Conservation (phyloP, 1,284 basidiomycete species). For the Ustilago hordei region DNA sequence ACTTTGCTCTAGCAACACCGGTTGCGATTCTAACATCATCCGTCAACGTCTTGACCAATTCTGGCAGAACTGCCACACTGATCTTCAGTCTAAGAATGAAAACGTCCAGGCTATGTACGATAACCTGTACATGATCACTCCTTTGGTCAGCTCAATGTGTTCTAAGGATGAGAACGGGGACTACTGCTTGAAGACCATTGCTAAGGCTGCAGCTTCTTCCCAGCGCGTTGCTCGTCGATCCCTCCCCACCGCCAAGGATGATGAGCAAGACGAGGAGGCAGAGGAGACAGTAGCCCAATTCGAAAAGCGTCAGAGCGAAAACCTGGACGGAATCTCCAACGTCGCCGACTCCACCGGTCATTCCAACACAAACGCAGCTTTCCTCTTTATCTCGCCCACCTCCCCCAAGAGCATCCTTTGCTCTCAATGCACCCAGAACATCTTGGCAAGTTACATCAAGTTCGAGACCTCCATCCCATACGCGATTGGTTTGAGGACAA, state of each 20-base stretch:
- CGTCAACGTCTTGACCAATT: slow-evolving; percentile 51
- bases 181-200: slow-evolving; percentile 57
- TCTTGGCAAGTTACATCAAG: slow-evolving; percentile 61
- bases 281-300: slow-evolving; percentile 25
- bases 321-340: slow-evolving; percentile 25
- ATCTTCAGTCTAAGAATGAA: slow-evolving; percentile 47
- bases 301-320: slow-evolving; percentile 24
- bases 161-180: slow-evolving; percentile 48
- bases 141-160: slow-evolving; percentile 61
- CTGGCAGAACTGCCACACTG: slow-evolving; percentile 53
- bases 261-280: slow-evolving; percentile 14
- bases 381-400: slow-evolving; percentile 58
- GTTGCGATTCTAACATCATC: slow-evolving; percentile 54
- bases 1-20: slow-evolving; percentile 48
- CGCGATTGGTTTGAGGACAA: slow-evolving; percentile 58
- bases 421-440: slow-evolving; percentile 57
- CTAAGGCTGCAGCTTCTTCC: slow-evolving; percentile 42
- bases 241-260: slow-evolving; percentile 13
- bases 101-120: slow-evolving; percentile 57
- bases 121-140: slow-evolving; percentile 63
- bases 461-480: slow-evolving; percentile 65
- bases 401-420: slow-evolving; percentile 57
- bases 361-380: slow-evolving; percentile 59
- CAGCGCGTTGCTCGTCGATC: slow-evolving; percentile 14
- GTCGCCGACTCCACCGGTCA: slow-evolving; percentile 21